These are phyloP conservation scores for Podaxis sp. DNA, from an alignment of 768 basidiomycete species.

Conservation along the genomic window DNA sequence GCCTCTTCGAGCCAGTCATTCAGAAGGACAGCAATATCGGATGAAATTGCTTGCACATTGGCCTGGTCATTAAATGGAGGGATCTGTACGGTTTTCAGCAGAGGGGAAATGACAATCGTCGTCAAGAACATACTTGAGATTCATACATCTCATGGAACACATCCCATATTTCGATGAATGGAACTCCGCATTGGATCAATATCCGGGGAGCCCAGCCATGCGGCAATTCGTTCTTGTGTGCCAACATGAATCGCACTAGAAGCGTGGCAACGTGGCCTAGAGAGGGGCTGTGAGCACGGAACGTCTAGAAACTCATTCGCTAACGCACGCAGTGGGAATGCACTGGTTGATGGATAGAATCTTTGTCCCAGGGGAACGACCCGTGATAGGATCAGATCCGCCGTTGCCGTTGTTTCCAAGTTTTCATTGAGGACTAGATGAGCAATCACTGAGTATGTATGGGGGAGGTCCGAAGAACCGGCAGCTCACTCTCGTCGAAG, in stretches of 20 bases:
- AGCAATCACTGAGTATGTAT: conserved; percentile 2
- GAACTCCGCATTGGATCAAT: conserved; percentile 78
- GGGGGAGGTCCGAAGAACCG: background rate
- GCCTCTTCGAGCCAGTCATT: conserved; percentile 79
- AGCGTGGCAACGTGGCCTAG: conserved; percentile 75
- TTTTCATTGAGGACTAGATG: conserved; percentile 54
- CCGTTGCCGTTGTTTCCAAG: conserved; percentile 47
- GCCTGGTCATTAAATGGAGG: conserved; percentile 82
- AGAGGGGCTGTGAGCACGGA: conserved; percentile 8
- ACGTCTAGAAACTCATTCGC: background rate
- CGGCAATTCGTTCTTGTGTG: conserved; percentile 54
- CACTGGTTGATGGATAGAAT: conserved; percentile 88
- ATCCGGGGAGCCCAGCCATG: conserved; percentile 83
- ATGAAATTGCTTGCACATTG: conserved; percentile 76
- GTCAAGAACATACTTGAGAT: conserved; percentile 61
- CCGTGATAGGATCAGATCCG: conserved; percentile 62
- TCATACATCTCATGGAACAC: conserved; percentile 85
- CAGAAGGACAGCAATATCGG: conserved; percentile 79
- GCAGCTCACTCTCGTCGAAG: conserved; percentile 70
- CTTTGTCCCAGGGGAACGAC: conserved; percentile 75
- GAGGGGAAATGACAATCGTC: background rate
- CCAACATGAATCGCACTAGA: conserved; percentile 71
- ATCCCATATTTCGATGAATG: conserved; percentile 81
- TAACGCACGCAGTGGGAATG: conserved; percentile 81
- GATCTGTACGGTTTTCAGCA: conserved; percentile 40